Evolutionary conservation across 148 eudicot genomes (phyloP), one percentile per base, ranked within the genome.

Genomic region (Amaranthus palmeri): DNA sequence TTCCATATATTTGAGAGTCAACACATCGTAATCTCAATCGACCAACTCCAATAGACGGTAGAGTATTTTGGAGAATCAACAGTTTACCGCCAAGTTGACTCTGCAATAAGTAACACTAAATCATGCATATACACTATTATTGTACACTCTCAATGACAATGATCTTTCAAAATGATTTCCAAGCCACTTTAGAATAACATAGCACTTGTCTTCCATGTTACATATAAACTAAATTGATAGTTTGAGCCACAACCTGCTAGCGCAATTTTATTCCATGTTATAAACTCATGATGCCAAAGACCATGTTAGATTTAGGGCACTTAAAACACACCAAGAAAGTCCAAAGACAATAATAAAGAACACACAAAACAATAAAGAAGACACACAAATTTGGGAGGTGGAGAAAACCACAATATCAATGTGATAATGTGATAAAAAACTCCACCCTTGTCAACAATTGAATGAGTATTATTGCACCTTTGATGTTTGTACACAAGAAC

Each of bases 31-130:
- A 81, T 84, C 88, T 91, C 76, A 95, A 80, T 41, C 90, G 92
- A 67, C 99, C 99, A 74, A 84, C 85, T 65, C 98, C 98, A 69
- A 91, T 86, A 52, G 98, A 91, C 55, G 98, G 98, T 18, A 91
- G 91, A 15, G 97, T 81, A 70, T 81, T 91, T 80, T 95, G 99
- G 78, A 95, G 91, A 75, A 95, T 91, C 86, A 95, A 79, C 85
- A 95, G 77, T 83, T 95, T 95, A 66, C 99, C 99, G 52, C 97
- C 99, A 77, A 95, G 96, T 86, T 90, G 96, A 75, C 80, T 82
- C 99, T 95, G 91, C 67, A 75, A 62, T 40, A 76, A 69, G 54
- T 5, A 78, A 65, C 67, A 4, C 53, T 64, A 66, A 68, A 46
- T 48, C 44, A 58, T 52, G 44, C 50, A n/a, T 15, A 8, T 7